Evolutionary conservation across 106 monocot genomes (phyloP).

Genomic region (Alisma plantagoaquatica): DNA sequence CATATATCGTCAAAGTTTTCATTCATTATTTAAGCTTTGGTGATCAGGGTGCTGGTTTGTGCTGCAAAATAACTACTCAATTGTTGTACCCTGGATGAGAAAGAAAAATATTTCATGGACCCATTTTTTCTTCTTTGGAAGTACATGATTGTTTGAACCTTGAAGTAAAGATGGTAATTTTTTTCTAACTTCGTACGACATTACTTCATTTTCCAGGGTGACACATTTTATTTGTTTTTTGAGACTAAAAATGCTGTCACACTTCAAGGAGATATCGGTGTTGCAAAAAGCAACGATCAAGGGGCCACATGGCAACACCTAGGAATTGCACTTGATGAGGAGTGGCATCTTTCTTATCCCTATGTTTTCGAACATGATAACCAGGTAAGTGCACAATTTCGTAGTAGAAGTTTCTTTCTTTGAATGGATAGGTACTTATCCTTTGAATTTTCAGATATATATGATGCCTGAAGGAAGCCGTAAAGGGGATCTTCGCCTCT

Average conservation of each 20-base stretch:
- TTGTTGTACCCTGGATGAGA: neutral
- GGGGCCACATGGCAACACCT: conserved; percentile 81
- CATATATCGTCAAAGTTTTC: too few relatives aligned
- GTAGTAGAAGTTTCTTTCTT: too few relatives aligned
- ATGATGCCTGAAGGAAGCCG: conserved; percentile 88
- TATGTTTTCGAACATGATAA: conserved; percentile 58
- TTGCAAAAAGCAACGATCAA: conserved; percentile 64
- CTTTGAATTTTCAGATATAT: conserved; percentile 31
- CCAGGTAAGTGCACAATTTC: conserved; percentile 44
- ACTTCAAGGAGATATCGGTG: conserved; percentile 83
- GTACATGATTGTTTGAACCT: neutral
- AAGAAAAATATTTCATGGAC: neutral
- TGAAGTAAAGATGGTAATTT: neutral
- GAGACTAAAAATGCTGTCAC: conserved; percentile 78
- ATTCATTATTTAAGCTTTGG: too few relatives aligned
- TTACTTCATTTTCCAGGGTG: conserved; percentile 34
- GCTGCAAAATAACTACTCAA: neutral
- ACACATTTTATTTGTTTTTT: conserved; percentile 70
- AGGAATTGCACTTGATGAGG: conserved; percentile 73
- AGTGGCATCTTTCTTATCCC: conserved; percentile 97
- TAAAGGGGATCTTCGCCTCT: conserved; percentile 78
- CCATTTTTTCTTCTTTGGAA: neutral
- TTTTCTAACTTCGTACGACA: neutral
- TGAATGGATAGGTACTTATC: too few relatives aligned
- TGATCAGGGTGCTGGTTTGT: too few relatives aligned